These are phyloP conservation scores for Apophysomyces elegans DNA, from an alignment of 371 early-diverging fungal genomes.

Conservation along the genomic window DNA sequence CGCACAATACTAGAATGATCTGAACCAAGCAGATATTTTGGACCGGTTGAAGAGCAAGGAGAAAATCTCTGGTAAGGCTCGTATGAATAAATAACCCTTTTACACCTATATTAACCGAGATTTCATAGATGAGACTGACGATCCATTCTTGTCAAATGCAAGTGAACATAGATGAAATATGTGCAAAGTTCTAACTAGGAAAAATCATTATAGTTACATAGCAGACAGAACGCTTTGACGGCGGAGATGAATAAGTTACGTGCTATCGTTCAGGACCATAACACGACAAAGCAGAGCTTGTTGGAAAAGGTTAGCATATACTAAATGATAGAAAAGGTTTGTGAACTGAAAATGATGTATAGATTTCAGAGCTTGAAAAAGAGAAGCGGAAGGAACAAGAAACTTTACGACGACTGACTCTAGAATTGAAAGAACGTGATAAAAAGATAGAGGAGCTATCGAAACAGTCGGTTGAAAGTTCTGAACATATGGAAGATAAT, in stretches of 20 bases:
- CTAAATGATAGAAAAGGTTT: neutral
- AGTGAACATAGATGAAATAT: neutral
- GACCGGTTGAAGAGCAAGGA: slow-evolving; percentile 1
- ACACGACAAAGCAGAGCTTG: slow-evolving; percentile 24
- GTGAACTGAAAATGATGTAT: neutral
- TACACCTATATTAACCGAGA: neutral
- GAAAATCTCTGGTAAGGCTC: neutral
- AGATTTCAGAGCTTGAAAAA: slow-evolving; percentile 44
- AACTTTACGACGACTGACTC: slow-evolving; percentile 16
- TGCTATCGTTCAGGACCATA: slow-evolving; percentile 26
- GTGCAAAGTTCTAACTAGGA: neutral
- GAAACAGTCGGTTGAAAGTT: neutral
- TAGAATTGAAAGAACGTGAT: slow-evolving; percentile 25
- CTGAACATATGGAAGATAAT: slow-evolving; percentile 16
- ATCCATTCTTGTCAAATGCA: slow-evolving; percentile 6
- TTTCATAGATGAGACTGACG: neutral
- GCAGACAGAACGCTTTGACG: slow-evolving; percentile 27
- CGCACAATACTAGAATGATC: slow-evolving; percentile 19
- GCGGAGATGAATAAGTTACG: slow-evolving; percentile 28
- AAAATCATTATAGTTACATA: slow-evolving; percentile 9
- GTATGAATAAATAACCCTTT: neutral
- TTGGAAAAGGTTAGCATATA: slow-evolving; percentile 27
- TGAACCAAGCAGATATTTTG: slow-evolving; percentile 21
- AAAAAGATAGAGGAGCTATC: slow-evolving; percentile 11
- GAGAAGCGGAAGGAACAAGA: slow-evolving; percentile 37